These are phyloP conservation scores for Monosporozyma aerobia DNA, from an alignment of 805 yeast genomes.

Conservation along the genomic window DNA sequence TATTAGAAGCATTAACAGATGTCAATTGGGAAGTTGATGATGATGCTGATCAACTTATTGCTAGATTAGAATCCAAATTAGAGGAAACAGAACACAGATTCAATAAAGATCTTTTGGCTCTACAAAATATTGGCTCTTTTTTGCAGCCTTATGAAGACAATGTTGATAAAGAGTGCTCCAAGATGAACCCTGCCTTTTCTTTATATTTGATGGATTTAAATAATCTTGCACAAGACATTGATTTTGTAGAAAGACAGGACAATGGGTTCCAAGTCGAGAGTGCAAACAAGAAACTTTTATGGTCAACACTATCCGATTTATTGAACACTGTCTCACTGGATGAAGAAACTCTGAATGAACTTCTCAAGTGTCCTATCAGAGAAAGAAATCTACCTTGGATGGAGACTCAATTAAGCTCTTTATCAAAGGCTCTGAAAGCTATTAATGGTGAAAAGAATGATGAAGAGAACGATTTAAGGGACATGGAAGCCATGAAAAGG, in stretches of 20 bases:
- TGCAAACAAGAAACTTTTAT: constrained; percentile 68
- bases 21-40: constrained; percentile 68
- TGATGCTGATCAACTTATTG: constrained; percentile 48
- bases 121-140: constrained; percentile 37
- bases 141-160: constrained; percentile 35
- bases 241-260: constrained; percentile 62
- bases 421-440: constrained; percentile 58
- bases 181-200: constrained; percentile 45
- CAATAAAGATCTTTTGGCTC: constrained; percentile 44
- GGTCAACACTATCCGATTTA: constrained; percentile 59
- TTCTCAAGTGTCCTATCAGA: constrained; percentile 42
- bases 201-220: constrained; percentile 53
- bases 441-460: constrained; percentile 42
- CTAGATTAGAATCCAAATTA: constrained; percentile 50
- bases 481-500: constrained; percentile 65
- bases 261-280: constrained; percentile 78
- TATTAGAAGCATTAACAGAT: constrained; percentile 58
- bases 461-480: constrained; percentile 40
- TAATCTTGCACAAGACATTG: constrained; percentile 58
- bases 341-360: constrained; percentile 39
- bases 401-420: constrained; percentile 46
- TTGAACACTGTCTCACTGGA: constrained; percentile 63
- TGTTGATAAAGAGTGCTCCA: constrained; percentile 45
- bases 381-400: constrained; percentile 37
- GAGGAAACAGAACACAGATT: constrained; percentile 54